Evolutionary conservation across 2,329 filamentous ascomycete species (phyloP), one percentile per base, ranked within the genome.

Genomic region (Phaeomoniella chlamydospora): DNA sequence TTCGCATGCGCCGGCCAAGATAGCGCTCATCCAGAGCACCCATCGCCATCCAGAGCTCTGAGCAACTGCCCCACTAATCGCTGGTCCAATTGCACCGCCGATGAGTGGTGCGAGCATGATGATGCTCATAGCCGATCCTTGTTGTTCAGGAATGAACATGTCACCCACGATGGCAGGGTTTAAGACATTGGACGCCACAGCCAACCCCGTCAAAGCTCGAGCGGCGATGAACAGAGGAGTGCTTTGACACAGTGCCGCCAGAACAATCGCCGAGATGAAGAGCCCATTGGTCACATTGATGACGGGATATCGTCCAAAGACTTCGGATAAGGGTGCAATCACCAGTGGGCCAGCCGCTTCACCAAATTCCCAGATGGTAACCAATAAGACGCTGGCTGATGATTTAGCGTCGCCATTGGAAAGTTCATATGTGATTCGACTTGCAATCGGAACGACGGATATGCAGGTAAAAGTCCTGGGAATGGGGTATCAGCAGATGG

Each of bases 111-210:
- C 69, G 2, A 77, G 53, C 50, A 67, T 67, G 33, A 75, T 56
- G 31, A 71, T 39, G 45, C 66, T 71, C 64, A 79, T 71, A 5
- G 73, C 66, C 1, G 63, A 62, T 15, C 74, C 74, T 12, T 73
- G 59, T 48, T 70, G 57, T 37, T 77, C 73, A 1, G 64, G 56
- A 2, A 57, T 52, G 47, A 77, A 77, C 42, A 78, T 68, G 48
- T 79, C 75, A 15, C 74, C 74, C 13, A 79, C 65, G 36, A 79
- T 72, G 15, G 73, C 70, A 1, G 74, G 74, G 42, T 68, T 73
- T 13, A 80, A 58, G 5, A 77, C 73, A 42, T 75, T 62, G 3
- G 58, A 56, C 14, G 61, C 56, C 4, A 66, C 62, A 30, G 58
- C 53, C 18, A 59, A 43, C 29, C 59, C 59, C 31, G 63, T 62